phyloP scores from a whole-genome alignment of 768 basidiomycete genomes.

The Crassisporium funariophilum region DNA sequence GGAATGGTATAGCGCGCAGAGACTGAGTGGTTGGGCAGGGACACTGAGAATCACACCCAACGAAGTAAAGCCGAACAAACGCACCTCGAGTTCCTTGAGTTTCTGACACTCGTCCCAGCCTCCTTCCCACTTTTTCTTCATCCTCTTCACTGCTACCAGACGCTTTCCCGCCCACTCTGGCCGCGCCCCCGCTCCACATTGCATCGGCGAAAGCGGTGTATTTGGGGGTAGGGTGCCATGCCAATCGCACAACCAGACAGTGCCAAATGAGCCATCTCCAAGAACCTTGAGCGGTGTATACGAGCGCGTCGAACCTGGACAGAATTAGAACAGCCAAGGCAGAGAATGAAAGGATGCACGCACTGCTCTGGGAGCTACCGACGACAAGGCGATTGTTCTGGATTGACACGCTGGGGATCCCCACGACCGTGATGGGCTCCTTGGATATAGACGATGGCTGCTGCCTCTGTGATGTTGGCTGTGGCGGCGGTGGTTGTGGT shows the following conservation, averaged over 20 bases:
- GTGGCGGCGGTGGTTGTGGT: slow-evolving; percentile 29
- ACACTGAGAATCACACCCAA: slow-evolving; percentile 17
- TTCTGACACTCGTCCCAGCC: slow-evolving; percentile 98
- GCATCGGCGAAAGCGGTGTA: slow-evolving; percentile 92
- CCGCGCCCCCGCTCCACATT: slow-evolving; percentile 87
- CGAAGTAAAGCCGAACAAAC: slow-evolving; percentile 26
- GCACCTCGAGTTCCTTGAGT: slow-evolving; percentile 92
- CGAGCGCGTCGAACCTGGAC: slow-evolving; percentile 76
- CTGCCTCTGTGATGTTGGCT: slow-evolving; percentile 29
- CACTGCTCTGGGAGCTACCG: slow-evolving; percentile 72
- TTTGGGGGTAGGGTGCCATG: slow-evolving; percentile 92
- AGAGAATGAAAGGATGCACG: slow-evolving; percentile 32
- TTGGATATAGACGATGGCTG: slow-evolving; percentile 39
- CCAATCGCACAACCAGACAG: slow-evolving; percentile 99
- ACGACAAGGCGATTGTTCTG: slow-evolving; percentile 70
- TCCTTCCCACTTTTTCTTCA: slow-evolving; percentile 98
- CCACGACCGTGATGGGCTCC: slow-evolving; percentile 68
- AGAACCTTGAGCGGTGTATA: slow-evolving; percentile 96
- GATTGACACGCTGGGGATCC: slow-evolving; percentile 77
- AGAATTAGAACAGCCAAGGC: slow-evolving; percentile 16
- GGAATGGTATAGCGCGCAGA: slow-evolving; percentile 89
- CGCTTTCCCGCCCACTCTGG: slow-evolving; percentile 95
- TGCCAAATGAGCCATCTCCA: slow-evolving; percentile 98
- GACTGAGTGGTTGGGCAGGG: slow-evolving; percentile 56
- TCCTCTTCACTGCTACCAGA: slow-evolving; percentile 95